Base-by-base conservation (phyloP, 257 asterid species). In the Rhazya stricta region DNA sequence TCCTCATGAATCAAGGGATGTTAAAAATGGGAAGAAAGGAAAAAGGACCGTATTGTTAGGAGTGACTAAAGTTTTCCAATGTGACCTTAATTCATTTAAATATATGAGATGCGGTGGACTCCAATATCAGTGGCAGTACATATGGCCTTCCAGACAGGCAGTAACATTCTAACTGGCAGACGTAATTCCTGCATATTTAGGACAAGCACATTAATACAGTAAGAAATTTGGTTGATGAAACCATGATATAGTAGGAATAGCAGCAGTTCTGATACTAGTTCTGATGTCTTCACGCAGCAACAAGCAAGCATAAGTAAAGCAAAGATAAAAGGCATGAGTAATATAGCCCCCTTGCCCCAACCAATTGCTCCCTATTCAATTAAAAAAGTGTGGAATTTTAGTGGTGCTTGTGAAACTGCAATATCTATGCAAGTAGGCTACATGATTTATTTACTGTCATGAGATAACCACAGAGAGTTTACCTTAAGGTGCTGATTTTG, bases 91-190 rank as follows among this genome's bases (percentile, higher is more conserved):
- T 16, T n/a, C n/a, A n/a, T n/a, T n/a, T 4, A 39, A 56, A 16
- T 32, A 37, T 58, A 15, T 45, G 48, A n/a, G 62, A 56, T 71
- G 76, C 27, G n/a, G 62, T 29, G 53, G 68, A 5, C 48, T 84
- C 79, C 68, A 54, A 63, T 48, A 8, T 81, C 86, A 74, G 77
- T 81, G 80, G 88, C 88, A 57, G 86, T 90, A 81, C 94, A 87
- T 62, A 93, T 69, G 67, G 97, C 96, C 83, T 86, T 91, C 97
- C 96, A 93, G 61, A 93, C 80, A 43, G 97, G 96, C 41, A 91
- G 89, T 80, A 91, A 77, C 94, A 90, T 90, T 61, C 87, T 81
- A 61, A 86, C 79, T 6, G 97, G 96, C 51, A 96, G 97, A 74
- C 80, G 80, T 57, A 84, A 74, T 72, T 89, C 96, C 98, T 90